Conservation (phyloP, 345 rosid genomes). For the Viola odorata region DNA sequence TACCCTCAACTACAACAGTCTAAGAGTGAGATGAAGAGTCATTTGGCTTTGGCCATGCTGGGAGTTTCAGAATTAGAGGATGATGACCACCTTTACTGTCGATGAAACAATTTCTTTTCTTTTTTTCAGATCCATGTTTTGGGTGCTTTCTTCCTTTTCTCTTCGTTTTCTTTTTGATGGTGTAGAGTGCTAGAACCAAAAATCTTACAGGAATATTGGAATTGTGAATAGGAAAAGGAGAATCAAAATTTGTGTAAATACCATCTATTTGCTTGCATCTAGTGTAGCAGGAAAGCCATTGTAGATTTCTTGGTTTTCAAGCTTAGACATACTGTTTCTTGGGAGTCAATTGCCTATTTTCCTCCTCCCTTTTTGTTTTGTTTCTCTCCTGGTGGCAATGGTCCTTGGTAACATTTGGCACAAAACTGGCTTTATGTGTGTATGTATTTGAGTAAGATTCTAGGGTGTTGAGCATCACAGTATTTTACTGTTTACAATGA, state of each 20-base stretch:
- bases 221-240: conserved; percentile 32
- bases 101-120: conserved; percentile 25
- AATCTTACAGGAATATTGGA: conserved; percentile 10
- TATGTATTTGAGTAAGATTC: too few species aligned
- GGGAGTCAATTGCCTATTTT: too few species aligned
- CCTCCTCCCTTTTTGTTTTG: too few species aligned
- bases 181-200: conserved; percentile 15
- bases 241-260: conserved; percentile 31
- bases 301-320: not conserved
- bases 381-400: too few species aligned
- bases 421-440: too few species aligned
- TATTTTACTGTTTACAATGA: too few species aligned
- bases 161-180: conserved; percentile 15
- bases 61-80: conserved; percentile 79
- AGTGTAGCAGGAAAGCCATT: conserved; percentile 1
- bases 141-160: not conserved
- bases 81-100: conserved; percentile 44
- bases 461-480: too few species aligned
- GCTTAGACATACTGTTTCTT: too few species aligned
- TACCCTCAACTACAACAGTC: conserved; percentile 54
- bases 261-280: conserved; percentile 12
- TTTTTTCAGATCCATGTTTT: conserved; percentile 10
- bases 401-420: not conserved
- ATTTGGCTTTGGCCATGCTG: conserved; percentile 81
- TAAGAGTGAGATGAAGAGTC: conserved; percentile 75